Percentiles rank a stretch among this genome's conserved stretches.
phyloP scores from a whole-genome alignment of 75 land plant genomes.

The Selaginella moellendorffii region DNA sequence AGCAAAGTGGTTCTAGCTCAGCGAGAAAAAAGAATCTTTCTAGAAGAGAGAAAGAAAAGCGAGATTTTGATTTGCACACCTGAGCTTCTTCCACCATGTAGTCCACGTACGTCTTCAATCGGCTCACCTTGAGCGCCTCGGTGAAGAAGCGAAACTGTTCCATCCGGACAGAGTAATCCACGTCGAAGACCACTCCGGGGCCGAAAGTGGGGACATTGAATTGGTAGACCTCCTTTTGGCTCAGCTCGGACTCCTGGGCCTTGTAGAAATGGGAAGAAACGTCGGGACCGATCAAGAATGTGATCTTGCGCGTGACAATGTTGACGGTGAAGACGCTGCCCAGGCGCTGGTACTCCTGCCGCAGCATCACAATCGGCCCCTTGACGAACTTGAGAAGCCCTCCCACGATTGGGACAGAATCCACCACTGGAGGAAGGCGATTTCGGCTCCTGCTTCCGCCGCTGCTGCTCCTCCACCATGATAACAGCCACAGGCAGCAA shows the following conservation, averaged over 20 bases:
- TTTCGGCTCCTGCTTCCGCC: too few species aligned
- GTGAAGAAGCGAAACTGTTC: slow-evolving; percentile 98
- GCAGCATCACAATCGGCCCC: slow-evolving; percentile 73
- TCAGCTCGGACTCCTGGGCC: slow-evolving; percentile 81
- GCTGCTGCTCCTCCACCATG: too few species aligned
- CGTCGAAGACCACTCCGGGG: slow-evolving; percentile 96
- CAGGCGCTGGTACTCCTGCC: slow-evolving; percentile 71
- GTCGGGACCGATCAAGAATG: slow-evolving; percentile 87
- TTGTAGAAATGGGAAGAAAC: slow-evolving; percentile 91
- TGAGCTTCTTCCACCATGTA: slow-evolving; percentile 87
- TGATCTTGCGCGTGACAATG: slow-evolving; percentile 45
- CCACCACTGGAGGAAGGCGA: slow-evolving; percentile 44
- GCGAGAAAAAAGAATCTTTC: not conserved
- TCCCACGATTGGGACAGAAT: slow-evolving; percentile 42
- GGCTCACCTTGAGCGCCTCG: slow-evolving; percentile 76
- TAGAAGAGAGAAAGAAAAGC: not conserved
- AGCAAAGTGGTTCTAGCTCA: not conserved
- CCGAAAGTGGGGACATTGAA: slow-evolving; percentile 99
- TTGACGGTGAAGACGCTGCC: slow-evolving; percentile 83
- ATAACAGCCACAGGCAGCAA: too few species aligned
- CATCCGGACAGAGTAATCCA: slow-evolving; percentile 83
- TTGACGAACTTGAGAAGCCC: slow-evolving; percentile 66
- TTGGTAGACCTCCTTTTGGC: slow-evolving; percentile 97
- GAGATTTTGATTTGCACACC: slow-evolving; percentile 22
- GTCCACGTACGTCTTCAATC: slow-evolving; percentile 79